phyloP scores from a whole-genome alignment of 2,329 filamentous ascomycete species.

The Macrophomina pseudophaseolina region DNA sequence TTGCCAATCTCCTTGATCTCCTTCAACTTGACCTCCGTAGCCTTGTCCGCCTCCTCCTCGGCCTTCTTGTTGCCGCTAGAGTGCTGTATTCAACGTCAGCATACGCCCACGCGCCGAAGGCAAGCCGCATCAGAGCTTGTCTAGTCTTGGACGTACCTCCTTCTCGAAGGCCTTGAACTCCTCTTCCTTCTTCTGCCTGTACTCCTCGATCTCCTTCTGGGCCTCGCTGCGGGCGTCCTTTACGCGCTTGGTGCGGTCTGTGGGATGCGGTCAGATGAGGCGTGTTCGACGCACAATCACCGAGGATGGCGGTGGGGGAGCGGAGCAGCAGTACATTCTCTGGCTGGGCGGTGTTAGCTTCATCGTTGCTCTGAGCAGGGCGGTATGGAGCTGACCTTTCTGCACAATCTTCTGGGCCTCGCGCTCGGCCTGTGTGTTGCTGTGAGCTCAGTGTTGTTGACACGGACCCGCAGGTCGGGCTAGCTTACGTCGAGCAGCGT shows the following conservation, averaged over 20 bases:
- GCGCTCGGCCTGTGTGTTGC: constrained; percentile 76
- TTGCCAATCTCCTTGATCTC: constrained; percentile 81
- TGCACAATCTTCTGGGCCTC: constrained; percentile 99
- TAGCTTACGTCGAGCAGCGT: constrained; percentile 91
- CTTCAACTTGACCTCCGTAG: constrained; percentile 79
- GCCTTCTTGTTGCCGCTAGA: constrained; percentile 83
- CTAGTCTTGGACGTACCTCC: constrained; percentile 57
- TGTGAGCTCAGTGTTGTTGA: constrained; percentile 45
- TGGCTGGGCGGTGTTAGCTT: constrained; percentile 58
- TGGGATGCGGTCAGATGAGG: constrained; percentile 33
- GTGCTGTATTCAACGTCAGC: constrained; percentile 65
- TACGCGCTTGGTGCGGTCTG: constrained; percentile 94
- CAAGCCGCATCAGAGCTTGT: neutral
- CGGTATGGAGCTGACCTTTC: constrained; percentile 67
- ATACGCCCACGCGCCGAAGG: too few relatives aligned
- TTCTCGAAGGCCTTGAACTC: constrained; percentile 96
- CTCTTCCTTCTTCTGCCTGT: constrained; percentile 85
- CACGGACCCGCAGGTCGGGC: constrained; percentile 30
- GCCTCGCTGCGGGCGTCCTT: constrained; percentile 96
- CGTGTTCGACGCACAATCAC: constrained; percentile 4
- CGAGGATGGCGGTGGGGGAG: constrained; percentile 24
- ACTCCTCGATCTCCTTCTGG: constrained; percentile 96
- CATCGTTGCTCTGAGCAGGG: neutral
- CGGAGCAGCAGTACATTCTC: constrained; percentile 73
- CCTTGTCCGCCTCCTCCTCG: constrained; percentile 74